phyloP scores from a whole-genome alignment of 768 basidiomycete species.

The Roridomyces roridus region DNA sequence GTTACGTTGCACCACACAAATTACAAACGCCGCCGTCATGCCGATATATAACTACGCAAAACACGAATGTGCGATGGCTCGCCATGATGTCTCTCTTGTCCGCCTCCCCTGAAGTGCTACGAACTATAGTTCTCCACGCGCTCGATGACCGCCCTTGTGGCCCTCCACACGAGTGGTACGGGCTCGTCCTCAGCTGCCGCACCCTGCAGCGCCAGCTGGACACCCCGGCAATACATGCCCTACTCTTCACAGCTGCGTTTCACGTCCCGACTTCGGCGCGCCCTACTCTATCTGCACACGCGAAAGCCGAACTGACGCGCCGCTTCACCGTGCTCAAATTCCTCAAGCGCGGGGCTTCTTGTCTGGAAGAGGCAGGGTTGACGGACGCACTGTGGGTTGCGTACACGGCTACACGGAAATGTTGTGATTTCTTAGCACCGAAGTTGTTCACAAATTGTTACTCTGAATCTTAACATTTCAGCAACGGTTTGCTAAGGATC shows the following conservation, averaged over 20 bases:
- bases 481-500: too few species aligned
- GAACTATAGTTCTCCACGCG: conserved; percentile 11
- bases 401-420: too few species aligned
- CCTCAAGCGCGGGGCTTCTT: conserved; percentile 41
- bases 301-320: conserved; percentile 51
- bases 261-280: conserved; percentile 47
- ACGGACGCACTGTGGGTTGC: conserved; percentile 56
- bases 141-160: conserved; percentile 1
- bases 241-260: conserved; percentile 54
- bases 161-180: conserved; percentile 19
- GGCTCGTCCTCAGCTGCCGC: conserved; percentile 13
- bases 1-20: conserved; percentile 5
- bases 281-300: conserved; percentile 37
- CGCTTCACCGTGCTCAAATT: conserved; percentile 52
- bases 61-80: neutral
- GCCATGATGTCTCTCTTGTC: conserved; percentile 13
- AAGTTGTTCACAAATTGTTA: too few species aligned
- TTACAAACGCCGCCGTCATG: conserved; percentile 3
- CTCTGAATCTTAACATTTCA: too few species aligned
- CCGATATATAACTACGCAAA: conserved; percentile 11
- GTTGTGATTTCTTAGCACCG: too few species aligned
- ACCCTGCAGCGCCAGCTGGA: conserved; percentile 18
- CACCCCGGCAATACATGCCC: conserved; percentile 30
- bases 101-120: conserved; percentile 20
- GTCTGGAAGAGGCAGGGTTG: conserved; percentile 30